Base-by-base conservation (phyloP, 1,284 basidiomycete genomes). In the Austroboletus novae-zelandiae region DNA sequence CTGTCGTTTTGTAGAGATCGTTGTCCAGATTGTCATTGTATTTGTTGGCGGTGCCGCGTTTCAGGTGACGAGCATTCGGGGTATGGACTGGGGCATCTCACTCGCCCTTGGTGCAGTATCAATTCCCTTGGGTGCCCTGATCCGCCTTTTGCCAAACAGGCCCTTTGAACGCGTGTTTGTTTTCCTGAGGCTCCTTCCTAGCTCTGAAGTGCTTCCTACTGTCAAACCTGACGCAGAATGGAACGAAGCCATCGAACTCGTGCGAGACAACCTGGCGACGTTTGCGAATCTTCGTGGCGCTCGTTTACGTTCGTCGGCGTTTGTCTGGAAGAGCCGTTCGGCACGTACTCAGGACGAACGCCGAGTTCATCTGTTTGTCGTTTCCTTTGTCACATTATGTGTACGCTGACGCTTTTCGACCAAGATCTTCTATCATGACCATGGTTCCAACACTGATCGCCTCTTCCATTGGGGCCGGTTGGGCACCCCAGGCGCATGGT, bases 11-110 rank as follows among this genome's bases (percentile, higher is more conserved):
- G 14, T 66, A 94, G 90, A 95, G 82, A 79, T 97, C 59, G 91
- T 76, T 18, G 80, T 89, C 40, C 96, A 99, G 69, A 69, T 95
- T 46, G 61, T 96, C 50, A 96, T 99, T 57, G 87, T 98, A 53
- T 94, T 94, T 62, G 79, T 98, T 47, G 96, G 95, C 51, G 91
- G 91, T 30, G 80, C 88, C 4, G 94, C 94, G 0, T 98, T 99
- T 78, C 84, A 89, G 61, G 96, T 98, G n/a, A 86, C 82, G 1
- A 76, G 67, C 6, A 84, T 98, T 47, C 73, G 73, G 45, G 91
- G 87, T 29, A 82, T 81, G 37, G 92, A 97, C 69, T 99, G 97
- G 97, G 94, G 83, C 45, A 93, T 98, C 57, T 91, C 91, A 1
- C 74, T 99, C 47, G 85, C 89, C 23, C 80, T 97, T 43, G 97